Conservation (phyloP, 495 filamentous ascomycete species). For the Podospora sp. region DNA sequence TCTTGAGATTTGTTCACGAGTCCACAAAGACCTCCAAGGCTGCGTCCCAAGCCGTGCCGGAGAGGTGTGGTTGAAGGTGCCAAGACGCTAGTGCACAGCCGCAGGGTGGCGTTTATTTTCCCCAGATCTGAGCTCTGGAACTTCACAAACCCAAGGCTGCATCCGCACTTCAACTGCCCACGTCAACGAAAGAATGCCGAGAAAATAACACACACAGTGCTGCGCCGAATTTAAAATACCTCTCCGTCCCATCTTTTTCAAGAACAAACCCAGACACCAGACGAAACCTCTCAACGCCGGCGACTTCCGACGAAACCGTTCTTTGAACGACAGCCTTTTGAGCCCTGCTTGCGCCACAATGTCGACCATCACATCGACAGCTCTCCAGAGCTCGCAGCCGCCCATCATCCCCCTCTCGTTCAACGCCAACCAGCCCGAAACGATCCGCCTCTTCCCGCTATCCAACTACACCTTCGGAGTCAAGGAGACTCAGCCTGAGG, state of each 20-base stretch:
- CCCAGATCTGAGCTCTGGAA: neutral
- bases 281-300: neutral
- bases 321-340: neutral
- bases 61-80: neutral
- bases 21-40: too few relatives aligned
- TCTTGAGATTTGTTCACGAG: slow-evolving; percentile 8
- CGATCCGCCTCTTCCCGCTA: slow-evolving; percentile 90
- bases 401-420: slow-evolving; percentile 81
- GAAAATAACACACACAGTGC: too few relatives aligned
- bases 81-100: neutral
- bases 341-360: slow-evolving; percentile 47
- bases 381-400: slow-evolving; percentile 72
- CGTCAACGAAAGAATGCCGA: too few relatives aligned
- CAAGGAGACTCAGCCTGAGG: slow-evolving; percentile 96
- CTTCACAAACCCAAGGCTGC: neutral
- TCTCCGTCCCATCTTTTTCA: neutral
- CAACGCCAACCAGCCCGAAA: slow-evolving; percentile 83
- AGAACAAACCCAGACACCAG: neutral
- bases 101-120: neutral
- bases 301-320: neutral
- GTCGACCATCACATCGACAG: slow-evolving; percentile 71
- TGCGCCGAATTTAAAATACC: too few relatives aligned
- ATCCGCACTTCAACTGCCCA: neutral
- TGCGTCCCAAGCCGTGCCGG: neutral
- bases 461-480: slow-evolving; percentile 99